A percentile compares a stretch with the other conserved stretches of the same genome.
These are phyloP conservation scores for Daldinia bambusicola DNA, from an alignment of 495 filamentous ascomycete species.

Conservation along the genomic window DNA sequence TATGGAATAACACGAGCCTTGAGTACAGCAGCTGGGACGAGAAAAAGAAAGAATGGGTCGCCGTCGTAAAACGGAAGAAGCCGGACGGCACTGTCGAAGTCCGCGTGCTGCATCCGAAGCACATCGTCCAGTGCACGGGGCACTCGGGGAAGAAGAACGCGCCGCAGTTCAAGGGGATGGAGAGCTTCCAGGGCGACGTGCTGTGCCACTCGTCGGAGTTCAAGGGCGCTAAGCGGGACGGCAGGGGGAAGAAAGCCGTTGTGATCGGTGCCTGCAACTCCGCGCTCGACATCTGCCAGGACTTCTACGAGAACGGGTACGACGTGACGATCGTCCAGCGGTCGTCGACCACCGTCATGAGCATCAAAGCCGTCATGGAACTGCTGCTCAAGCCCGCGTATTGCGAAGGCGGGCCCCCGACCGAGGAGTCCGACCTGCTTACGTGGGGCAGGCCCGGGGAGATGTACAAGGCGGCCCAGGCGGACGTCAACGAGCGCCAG, in stretches of 20 bases:
- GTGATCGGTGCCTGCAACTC: slow-evolving; percentile 86
- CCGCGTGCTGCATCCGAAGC: slow-evolving; percentile 70
- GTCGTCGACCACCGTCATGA: slow-evolving; percentile 76
- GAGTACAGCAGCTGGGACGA: slow-evolving; percentile 64
- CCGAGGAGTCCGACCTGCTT: slow-evolving; percentile 72
- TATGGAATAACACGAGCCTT: slow-evolving; percentile 72
- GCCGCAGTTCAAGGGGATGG: slow-evolving; percentile 70
- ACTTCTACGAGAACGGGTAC: slow-evolving; percentile 82
- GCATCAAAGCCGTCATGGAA: slow-evolving; percentile 58
- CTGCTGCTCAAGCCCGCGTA: slow-evolving; percentile 69
- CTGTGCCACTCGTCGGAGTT: slow-evolving; percentile 80
- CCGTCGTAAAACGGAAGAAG: slow-evolving; percentile 62
- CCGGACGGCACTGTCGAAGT: slow-evolving; percentile 61
- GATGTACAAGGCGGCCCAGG: slow-evolving; percentile 66
- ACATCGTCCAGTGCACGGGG: slow-evolving; percentile 78
- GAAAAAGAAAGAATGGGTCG: slow-evolving; percentile 66
- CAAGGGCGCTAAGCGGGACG: slow-evolving; percentile 61
- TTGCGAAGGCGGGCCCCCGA: slow-evolving; percentile 67
- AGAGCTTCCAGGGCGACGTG: slow-evolving; percentile 66
- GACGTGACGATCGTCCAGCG: slow-evolving; percentile 88
- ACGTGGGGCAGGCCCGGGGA: slow-evolving; percentile 65
- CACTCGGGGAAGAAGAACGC: slow-evolving; percentile 75
- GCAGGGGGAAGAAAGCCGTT: slow-evolving; percentile 71
- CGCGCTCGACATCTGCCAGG: slow-evolving; percentile 83
- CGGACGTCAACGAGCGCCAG: slow-evolving; percentile 61